These are phyloP conservation scores for Kodamaea laetipori DNA, from an alignment of 805 yeast genomes.

Conservation along the genomic window DNA sequence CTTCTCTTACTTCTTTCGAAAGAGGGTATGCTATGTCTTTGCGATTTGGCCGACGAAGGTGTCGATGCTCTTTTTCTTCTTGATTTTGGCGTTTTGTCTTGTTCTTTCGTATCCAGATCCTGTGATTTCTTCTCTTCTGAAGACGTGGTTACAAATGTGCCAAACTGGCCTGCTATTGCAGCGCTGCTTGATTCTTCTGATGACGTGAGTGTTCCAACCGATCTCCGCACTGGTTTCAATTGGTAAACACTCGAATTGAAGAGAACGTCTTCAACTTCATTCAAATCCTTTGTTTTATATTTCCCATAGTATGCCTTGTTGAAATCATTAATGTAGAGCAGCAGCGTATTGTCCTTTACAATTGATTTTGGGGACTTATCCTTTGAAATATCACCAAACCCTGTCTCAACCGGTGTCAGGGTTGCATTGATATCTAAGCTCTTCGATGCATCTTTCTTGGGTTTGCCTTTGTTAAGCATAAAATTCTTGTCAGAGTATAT, in stretches of 20 bases:
- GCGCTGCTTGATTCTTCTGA: conserved; percentile 16
- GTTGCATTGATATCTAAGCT: too few relatives aligned
- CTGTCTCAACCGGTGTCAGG: neutral
- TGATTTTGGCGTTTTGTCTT: conserved; percentile 1
- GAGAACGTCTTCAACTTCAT: conserved; percentile 14
- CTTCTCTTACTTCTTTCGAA: conserved; percentile 7
- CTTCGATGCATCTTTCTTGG: neutral
- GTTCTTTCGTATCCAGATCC: neutral
- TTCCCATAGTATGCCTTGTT: conserved; percentile 23
- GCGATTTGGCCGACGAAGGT: conserved; percentile 8
- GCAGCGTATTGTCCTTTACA: conserved; percentile 3
- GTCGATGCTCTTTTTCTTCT: conserved; percentile 3
- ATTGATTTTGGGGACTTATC: neutral
- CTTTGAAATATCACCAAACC: neutral
- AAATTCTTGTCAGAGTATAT: conserved; percentile 9
- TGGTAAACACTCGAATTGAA: conserved; percentile 24
- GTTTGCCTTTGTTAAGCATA: neutral
- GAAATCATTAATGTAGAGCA: conserved; percentile 23
- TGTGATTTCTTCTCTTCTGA: conserved; percentile 1
- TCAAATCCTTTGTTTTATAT: conserved; percentile 13
- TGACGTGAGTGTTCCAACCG: conserved; percentile 34
- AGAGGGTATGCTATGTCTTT: conserved; percentile 13
- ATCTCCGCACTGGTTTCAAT: conserved; percentile 34
- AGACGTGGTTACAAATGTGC: neutral
- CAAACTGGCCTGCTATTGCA: conserved; percentile 4